Base-by-base conservation (phyloP, 805 yeast species). In the Naumovozyma castellii region DNA sequence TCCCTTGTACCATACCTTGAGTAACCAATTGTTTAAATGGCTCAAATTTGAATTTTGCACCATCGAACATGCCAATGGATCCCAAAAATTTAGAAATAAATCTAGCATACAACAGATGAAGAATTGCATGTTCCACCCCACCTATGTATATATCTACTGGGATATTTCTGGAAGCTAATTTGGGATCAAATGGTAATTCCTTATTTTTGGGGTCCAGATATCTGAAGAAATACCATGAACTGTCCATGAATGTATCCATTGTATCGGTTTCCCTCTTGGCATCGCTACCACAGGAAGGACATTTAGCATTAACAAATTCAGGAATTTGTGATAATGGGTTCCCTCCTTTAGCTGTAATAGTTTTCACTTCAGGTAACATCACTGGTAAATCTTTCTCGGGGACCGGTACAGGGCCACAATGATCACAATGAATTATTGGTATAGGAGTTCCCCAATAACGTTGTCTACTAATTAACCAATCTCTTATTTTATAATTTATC, bases 371-470 rank as follows among this genome's bases (percentile, higher is more conserved):
- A 0, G 97, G 97, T 28, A 92, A 71, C 29, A 67, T 34, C 0
- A 92, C 95, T 0, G 98, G 98, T 14, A 92, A 67, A 19, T 88
- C 80, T 2, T 74, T 65, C 32, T 84, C 94, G 0, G 97, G 97
- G 15, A 92, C 97, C 0, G 97, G 84, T 1, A 90, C 96, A 0
- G 80, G 64, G 1, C 98, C 98, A 68, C 98, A 92, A 2, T 60
- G 47, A 5, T 70, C 72, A 65, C 98, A 92, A 54, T 92, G 92
- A 19, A 92, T 71, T 15, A 92, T 86, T 4, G 98, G 98, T 40
- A 92, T 92, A 2, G 98, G 98, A 0, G 97, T 92, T 18, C 98
- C 98, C 98, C 98, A 92, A 61, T 83, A 90, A 43, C 98, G 67
- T 61, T 92, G 98, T 55, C 98, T 75, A 53, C 94, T 81, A 35